Evolutionary conservation across 495 filamentous ascomycete genomes (phyloP).

Genomic region (Podospora comata): DNA sequence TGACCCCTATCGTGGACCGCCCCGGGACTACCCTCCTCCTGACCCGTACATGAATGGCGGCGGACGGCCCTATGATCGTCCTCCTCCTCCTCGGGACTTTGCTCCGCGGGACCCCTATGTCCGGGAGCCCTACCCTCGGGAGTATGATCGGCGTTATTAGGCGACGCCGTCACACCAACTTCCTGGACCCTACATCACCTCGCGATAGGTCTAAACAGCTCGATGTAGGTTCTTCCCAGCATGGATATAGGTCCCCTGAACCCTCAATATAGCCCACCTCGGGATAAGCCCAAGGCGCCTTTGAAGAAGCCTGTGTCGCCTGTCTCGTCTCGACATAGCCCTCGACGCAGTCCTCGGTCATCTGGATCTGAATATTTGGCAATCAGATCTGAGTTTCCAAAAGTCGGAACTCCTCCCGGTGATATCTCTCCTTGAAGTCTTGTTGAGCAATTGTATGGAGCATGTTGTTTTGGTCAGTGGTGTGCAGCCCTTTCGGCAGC

Average conservation of each 20-base stretch:
- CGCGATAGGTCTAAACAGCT: background rate
- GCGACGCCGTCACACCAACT: background rate
- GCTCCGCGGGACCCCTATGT: constrained; percentile 53
- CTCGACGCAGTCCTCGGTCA: no score
- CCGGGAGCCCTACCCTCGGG: constrained; percentile 46
- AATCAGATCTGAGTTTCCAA: no score
- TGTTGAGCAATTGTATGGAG: background rate
- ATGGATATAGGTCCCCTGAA: no score
- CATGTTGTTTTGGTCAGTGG: background rate
- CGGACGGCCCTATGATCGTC: constrained; percentile 51
- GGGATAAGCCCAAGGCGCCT: no score
- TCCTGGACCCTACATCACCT: background rate
- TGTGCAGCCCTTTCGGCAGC: background rate
- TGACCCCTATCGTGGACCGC: constrained; percentile 52
- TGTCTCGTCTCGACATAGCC: no score
- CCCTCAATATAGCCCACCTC: no score
- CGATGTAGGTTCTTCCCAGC: background rate
- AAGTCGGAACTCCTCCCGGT: no score
- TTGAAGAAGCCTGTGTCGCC: no score
- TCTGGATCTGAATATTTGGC: no score
- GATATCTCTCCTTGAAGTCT: background rate
- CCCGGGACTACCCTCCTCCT: constrained; percentile 58
- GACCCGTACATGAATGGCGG: constrained; percentile 63
- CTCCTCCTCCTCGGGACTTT: constrained; percentile 52
- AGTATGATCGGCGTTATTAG: constrained; percentile 49